phyloP scores from a whole-genome alignment of 1,284 basidiomycete species.

The Mycena sp. region DNA sequence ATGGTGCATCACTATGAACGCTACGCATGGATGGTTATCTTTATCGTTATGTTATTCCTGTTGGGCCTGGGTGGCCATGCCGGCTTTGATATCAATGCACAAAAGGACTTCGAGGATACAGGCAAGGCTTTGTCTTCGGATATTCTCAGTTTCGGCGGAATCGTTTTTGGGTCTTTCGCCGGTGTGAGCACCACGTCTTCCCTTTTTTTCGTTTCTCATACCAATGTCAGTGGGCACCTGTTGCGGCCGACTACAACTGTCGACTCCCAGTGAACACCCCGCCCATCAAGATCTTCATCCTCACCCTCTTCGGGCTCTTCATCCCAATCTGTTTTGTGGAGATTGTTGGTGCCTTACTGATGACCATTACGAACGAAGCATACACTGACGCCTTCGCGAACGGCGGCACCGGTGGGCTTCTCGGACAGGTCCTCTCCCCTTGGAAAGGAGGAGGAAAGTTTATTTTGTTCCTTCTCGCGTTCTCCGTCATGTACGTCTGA shows the following conservation, averaged over 20 bases:
- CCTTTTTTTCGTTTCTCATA: not conserved
- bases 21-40: constrained; percentile 67
- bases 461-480: constrained; percentile 63
- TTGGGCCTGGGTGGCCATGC: constrained; percentile 64
- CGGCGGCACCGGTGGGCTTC: constrained; percentile 59
- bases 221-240: constrained; percentile 51
- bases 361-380: constrained; percentile 62
- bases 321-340: constrained; percentile 64
- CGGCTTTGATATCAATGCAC: constrained; percentile 57
- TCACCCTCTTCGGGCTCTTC: constrained; percentile 67
- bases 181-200: constrained; percentile 47
- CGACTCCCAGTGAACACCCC: constrained; percentile 57
- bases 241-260: constrained; percentile 67
- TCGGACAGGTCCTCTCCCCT: constrained; percentile 53
- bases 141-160: constrained; percentile 66
- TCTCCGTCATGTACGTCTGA: constrained; percentile 57
- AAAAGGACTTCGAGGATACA: constrained; percentile 54
- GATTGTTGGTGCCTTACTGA: constrained; percentile 63
- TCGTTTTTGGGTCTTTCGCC: constrained; percentile 63
- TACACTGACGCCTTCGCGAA: constrained; percentile 59
- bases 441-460: constrained; percentile 67
- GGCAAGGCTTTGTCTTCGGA: constrained; percentile 55
- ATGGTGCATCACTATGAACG: constrained; percentile 69
- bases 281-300: constrained; percentile 57
- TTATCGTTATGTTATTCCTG: constrained; percentile 64